Conservation (phyloP, 1,284 basidiomycete genomes). For the Kwoniella shivajii region DNA sequence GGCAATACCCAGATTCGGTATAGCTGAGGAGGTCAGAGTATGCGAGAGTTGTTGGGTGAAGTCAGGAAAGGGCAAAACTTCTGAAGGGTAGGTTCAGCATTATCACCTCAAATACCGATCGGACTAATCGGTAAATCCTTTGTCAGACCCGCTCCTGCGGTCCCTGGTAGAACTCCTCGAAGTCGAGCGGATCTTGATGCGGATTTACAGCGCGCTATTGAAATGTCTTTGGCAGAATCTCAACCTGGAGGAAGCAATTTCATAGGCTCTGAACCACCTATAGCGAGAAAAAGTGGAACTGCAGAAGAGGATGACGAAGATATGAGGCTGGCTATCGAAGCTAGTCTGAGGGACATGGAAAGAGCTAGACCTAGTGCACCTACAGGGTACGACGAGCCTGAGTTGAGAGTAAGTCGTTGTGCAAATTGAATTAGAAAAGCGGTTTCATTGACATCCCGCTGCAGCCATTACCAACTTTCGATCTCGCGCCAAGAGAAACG, state of each 20-base stretch:
- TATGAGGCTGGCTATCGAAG: conserved; percentile 91
- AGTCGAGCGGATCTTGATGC: conserved; percentile 67
- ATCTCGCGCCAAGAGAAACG: conserved; percentile 74
- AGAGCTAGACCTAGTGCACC: conserved; percentile 79
- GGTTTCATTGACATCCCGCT: conserved; percentile 1
- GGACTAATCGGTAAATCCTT: background rate
- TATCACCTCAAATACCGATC: background rate
- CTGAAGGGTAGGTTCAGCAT: conserved; percentile 32
- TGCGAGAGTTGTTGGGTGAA: conserved; percentile 88
- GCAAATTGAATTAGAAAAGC: background rate
- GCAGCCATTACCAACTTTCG: conserved; percentile 66
- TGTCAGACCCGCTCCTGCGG: conserved; percentile 37
- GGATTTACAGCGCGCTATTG: conserved; percentile 90
- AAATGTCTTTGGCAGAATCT: conserved; percentile 82
- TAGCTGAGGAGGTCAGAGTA: conserved; percentile 88
- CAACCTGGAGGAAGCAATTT: conserved; percentile 56
- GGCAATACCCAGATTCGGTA: conserved; percentile 90
- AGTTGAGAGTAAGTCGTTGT: conserved; percentile 32
- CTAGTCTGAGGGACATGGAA: conserved; percentile 82
- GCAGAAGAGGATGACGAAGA: conserved; percentile 91
- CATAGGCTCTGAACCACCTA: conserved; percentile 68
- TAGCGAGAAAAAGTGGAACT: conserved; percentile 52
- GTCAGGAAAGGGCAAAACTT: conserved; percentile 56
- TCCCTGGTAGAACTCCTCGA: conserved; percentile 44
- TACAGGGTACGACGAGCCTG: conserved; percentile 60